Evolutionary conservation across 176 grass and related monocot species (phyloP).

Genomic region (Canna indica): DNA sequence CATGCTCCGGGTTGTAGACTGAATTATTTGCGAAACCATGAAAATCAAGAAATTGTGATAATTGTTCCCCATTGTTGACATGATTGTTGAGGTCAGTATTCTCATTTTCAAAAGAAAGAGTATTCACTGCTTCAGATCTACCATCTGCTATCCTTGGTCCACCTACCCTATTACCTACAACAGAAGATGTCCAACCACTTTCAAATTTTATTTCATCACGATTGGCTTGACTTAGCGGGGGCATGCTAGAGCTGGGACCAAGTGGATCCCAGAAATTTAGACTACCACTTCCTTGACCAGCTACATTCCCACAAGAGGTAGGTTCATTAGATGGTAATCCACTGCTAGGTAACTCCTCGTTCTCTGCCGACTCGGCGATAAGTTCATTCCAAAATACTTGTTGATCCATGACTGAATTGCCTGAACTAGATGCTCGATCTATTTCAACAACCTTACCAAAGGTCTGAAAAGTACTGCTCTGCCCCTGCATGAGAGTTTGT

Average conservation of each 20-base stretch:
- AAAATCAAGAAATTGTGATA: background rate
- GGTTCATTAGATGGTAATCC: constrained; percentile 1
- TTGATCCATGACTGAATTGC: constrained; percentile 50
- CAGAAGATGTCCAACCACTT: constrained; percentile 1
- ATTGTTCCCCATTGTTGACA: constrained; percentile 9
- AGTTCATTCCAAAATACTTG: constrained; percentile 50
- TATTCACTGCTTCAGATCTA: constrained; percentile 9
- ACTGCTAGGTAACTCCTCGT: constrained; percentile 8
- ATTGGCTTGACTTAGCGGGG: background rate
- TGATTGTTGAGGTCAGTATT: constrained; percentile 19
- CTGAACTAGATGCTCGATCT: constrained; percentile 41
- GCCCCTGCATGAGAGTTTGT: constrained; percentile 37
- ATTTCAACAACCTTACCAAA: constrained; percentile 37
- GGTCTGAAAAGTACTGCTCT: constrained; percentile 47
- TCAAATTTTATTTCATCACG: constrained; percentile 2
- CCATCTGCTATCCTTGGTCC: constrained; percentile 12
- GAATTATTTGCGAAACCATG: background rate
- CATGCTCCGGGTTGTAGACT: background rate
- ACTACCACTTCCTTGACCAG: constrained; percentile 1
- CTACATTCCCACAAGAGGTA: background rate
- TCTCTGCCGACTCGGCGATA: constrained; percentile 7
- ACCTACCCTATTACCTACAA: background rate
- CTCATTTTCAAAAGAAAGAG: constrained; percentile 9
- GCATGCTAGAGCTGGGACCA: background rate
- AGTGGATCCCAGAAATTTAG: constrained; percentile 15